Evolutionary conservation across 2,329 filamentous ascomycete genomes (phyloP), one percentile per base, ranked within the genome.

Genomic region (Chlorencoelia australis): DNA sequence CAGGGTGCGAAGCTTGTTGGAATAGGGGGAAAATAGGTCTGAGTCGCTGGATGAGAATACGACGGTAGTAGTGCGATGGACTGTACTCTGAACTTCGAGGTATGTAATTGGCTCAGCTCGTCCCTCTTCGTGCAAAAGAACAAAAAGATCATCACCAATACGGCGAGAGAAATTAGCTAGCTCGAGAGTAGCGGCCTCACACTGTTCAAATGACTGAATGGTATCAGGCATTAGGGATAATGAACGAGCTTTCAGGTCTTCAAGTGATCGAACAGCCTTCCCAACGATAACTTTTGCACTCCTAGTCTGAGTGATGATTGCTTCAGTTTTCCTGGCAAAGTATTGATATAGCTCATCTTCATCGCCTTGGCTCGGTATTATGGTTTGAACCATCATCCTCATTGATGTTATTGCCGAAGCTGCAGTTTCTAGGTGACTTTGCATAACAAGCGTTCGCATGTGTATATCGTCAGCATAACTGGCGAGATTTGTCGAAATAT

Each of bases 251-350:
- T 79, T 79, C 37, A 94, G 70, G 39, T 94, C 87, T 42, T 85
- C 75, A 9, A 94, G 63, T 13, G 82, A 76, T 35, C 82, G 75
- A 27, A 84, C 71, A 5, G 83, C 74, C 63, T 94, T 94, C 38
- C 79, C 75, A 31, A 82, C 75, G 32, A 89, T 71, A 21, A 94
- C 83, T 66, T 94, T 94, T 38, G 81, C 73, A 54, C 82, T 87
- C 42, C 88, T 75, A 6, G 82, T 83, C 52, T 87, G 79, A 10
- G 74, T 76, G 41, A 87, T 72, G 37, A 87, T 73, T 11, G 69
- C 59, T 41, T 94, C 86, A 1, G 80, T 66, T 56, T 80, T 83
- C 51, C 75, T 77, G 19, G 72, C 59, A 48, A 94, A 80, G 49
- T 81, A 70, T 42, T 77, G 64, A 8, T 71, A 72, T 46, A 75